phyloP scores from a whole-genome alignment of 768 basidiomycete genomes.

The Favolaschia claudopus region DNA sequence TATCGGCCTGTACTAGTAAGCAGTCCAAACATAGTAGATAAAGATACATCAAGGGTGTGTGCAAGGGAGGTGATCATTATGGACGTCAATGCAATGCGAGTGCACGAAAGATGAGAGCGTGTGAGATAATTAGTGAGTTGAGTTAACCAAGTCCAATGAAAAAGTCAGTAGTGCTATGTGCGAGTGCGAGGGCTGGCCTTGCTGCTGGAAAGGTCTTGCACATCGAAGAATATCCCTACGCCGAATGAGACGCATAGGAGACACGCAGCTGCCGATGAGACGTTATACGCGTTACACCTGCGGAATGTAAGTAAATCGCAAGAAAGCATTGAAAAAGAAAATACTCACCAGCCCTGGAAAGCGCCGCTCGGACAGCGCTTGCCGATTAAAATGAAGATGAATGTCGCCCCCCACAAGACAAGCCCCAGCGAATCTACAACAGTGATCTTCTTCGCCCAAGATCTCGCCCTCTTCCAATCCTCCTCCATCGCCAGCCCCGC shows the following conservation, averaged over 20 bases:
- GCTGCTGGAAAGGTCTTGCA: conserved; percentile 70
- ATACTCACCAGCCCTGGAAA: conserved; percentile 68
- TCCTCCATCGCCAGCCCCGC: conserved; percentile 70
- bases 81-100: conserved; percentile 24
- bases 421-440: conserved; percentile 56
- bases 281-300: conserved; percentile 79
- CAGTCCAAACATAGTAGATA: conserved; percentile 20
- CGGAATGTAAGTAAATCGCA: conserved; percentile 8
- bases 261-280: conserved; percentile 68
- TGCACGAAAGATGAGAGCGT: conserved; percentile 13
- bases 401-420: conserved; percentile 63
- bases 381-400: conserved; percentile 67
- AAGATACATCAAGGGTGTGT: conserved; percentile 18
- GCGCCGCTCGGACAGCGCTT: conserved; percentile 68
- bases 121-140: conserved; percentile 6
- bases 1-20: background rate
- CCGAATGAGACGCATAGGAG: conserved; percentile 63
- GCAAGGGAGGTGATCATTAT: conserved; percentile 18
- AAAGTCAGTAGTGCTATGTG: conserved; percentile 34
- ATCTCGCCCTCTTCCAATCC: conserved; percentile 65
- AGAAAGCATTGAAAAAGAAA: background rate
- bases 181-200: conserved; percentile 69
- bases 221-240: conserved; percentile 66
- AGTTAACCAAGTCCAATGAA: background rate
- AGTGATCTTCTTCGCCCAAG: conserved; percentile 59